Base-by-base conservation (phyloP, 306 rosid genomes). In the Hippophae gyantsensis region DNA sequence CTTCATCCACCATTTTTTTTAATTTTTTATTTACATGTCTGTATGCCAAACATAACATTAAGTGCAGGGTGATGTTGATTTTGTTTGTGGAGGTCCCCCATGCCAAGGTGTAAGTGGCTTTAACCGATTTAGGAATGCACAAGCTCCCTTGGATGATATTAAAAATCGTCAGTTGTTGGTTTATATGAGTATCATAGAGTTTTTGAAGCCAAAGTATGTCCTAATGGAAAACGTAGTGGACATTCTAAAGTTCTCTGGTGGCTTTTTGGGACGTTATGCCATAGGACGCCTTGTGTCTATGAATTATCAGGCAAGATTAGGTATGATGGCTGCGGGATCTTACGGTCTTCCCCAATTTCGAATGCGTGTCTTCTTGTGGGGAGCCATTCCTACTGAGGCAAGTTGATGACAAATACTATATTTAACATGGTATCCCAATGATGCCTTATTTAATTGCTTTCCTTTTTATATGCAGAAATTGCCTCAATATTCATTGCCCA, bases 221-320 rank as follows among this genome's bases (percentile, higher is more conserved):
- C 74, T 89, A 18, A 89, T 89, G 97, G 97, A 89, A 59, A 89
- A 89, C 53, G 97, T 89, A 0, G 95, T 89, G 1, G 97, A 86
- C 7, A 68, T 89, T 13, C 63, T 89, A 6, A 89, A 76, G 63
- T 85, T 89, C 70, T 68, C 86, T 11, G 79, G 75, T 60, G 97
- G 89, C 3, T 81, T 67, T 50, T 45, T 89, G 57, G 97, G 97
- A 0, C 84, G 97, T 1, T 89, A 85, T 63, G 97, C 97, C 0
- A 43, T 86, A 5, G 95, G 95, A 5, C 84, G 97, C 10, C 79
- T 89, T 38, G 89, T 89, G 18, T 62, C 77, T 4, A 79, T 89
- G 87, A 72, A 81, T 42, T 89, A 83, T 56, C 97, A 89, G 76
- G 80, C 87, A 9, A 77, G 92, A 32, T 56, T 86, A 78, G 97